Evolutionary conservation across 2,329 filamentous ascomycete genomes (phyloP).

Genomic region (Penicillium sp.): DNA sequence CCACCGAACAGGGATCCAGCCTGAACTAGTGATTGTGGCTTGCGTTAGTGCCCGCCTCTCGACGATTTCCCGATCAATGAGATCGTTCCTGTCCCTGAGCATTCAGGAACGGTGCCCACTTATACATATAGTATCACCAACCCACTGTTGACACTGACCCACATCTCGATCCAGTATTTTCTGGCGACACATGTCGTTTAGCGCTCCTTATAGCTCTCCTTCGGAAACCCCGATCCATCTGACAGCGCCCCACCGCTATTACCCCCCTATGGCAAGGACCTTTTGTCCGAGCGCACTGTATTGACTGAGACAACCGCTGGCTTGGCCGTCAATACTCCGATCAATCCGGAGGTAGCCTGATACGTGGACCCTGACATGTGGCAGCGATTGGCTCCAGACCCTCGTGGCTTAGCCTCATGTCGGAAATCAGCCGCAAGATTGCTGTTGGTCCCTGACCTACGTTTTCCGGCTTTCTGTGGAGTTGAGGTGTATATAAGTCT

Average conservation of each 20-base stretch:
- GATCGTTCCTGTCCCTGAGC: background rate
- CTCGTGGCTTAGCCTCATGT: background rate
- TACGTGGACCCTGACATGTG: background rate
- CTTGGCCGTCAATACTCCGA: background rate
- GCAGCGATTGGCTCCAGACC: background rate
- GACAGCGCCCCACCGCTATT: background rate
- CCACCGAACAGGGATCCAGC: background rate
- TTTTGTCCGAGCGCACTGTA: background rate
- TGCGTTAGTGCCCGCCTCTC: conserved; percentile 2
- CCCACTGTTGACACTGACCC: background rate
- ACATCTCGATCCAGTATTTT: background rate
- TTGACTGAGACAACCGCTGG: background rate
- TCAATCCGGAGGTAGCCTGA: background rate
- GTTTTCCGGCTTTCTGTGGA: background rate
- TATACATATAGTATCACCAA: background rate
- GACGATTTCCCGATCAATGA: background rate
- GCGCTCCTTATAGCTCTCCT: background rate
- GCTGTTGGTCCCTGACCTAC: background rate
- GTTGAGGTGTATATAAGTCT: background rate
- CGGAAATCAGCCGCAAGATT: background rate
- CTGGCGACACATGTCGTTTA: background rate
- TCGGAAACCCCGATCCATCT: background rate
- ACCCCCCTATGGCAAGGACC: background rate
- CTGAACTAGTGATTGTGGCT: background rate
- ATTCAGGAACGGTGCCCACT: background rate